Percentiles rank a stretch among this genome's conserved stretches.
These are phyloP conservation scores for Herpetomonas tarakana DNA, from an alignment of 208 protist species.

Conservation along the genomic window DNA sequence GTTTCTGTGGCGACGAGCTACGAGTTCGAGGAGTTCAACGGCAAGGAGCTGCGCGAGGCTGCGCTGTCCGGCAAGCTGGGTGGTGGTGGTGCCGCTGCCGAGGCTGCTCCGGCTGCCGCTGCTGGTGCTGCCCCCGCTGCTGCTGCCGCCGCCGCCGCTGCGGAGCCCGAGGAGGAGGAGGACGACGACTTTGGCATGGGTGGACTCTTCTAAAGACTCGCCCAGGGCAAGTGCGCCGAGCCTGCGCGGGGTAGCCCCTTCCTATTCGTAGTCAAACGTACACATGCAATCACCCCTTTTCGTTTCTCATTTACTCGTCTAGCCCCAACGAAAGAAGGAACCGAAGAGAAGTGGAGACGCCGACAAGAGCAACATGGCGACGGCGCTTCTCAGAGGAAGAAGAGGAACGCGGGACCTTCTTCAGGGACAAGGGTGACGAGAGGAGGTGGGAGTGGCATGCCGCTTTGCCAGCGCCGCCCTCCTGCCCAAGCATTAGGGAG, in stretches of 20 bases:
- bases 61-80: conserved; percentile 81
- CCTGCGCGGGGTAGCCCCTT: background rate
- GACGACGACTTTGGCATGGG: conserved; percentile 86
- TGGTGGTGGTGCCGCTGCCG: conserved; percentile 68
- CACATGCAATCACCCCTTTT: conserved; percentile 8
- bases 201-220: conserved; percentile 68
- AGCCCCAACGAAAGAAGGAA: no score
- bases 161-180: conserved; percentile 74
- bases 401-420: no score
- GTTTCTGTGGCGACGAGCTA: conserved; percentile 93
- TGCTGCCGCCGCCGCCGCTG: conserved; percentile 38
- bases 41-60: conserved; percentile 88
- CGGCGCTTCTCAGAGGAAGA: no score
- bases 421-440: no score
- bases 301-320: conserved; percentile 20
- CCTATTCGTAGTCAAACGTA: no score
- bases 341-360: no score
- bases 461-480: no score
- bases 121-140: conserved; percentile 28
- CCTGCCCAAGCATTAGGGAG: no score
- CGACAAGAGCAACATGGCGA: no score
- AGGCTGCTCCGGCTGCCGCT: conserved; percentile 35
- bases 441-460: no score
- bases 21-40: conserved; percentile 87
- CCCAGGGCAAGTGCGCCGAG: background rate